These are phyloP conservation scores for Arthromyces matolae DNA, from an alignment of 768 basidiomycete genomes.

Conservation along the genomic window DNA sequence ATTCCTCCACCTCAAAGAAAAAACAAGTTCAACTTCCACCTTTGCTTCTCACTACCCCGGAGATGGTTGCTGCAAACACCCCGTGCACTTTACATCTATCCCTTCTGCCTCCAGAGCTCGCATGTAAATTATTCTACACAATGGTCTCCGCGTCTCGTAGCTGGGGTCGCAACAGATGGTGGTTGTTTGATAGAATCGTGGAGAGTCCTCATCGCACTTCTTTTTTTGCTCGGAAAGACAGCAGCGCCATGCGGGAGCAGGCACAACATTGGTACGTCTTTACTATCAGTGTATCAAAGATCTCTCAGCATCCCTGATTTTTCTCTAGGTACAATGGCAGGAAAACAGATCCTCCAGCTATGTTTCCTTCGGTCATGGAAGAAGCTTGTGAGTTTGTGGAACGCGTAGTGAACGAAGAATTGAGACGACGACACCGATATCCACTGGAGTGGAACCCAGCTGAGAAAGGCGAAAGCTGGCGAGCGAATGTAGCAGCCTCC, in stretches of 20 bases:
- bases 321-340: constrained; percentile 75
- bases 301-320: not conserved
- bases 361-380: constrained; percentile 71
- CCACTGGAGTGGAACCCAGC: constrained; percentile 63
- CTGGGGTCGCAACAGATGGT: constrained; percentile 81
- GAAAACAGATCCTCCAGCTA: constrained; percentile 47
- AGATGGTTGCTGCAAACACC: constrained; percentile 62
- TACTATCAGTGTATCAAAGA: too few relatives aligned
- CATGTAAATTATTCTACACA: constrained; percentile 68
- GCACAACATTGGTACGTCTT: constrained; percentile 66
- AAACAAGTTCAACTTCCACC: constrained; percentile 50
- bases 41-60: constrained; percentile 56
- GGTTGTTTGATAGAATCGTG: constrained; percentile 76
- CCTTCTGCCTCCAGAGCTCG: constrained; percentile 69
- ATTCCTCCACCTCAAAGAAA: constrained; percentile 33
- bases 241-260: constrained; percentile 62
- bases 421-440: constrained; percentile 56
- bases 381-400: constrained; percentile 73
- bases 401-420: constrained; percentile 64
- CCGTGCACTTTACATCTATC: constrained; percentile 74
- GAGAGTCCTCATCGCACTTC: constrained; percentile 84
- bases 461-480: constrained; percentile 42
- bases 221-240: constrained; percentile 60
- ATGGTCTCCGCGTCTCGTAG: constrained; percentile 58
- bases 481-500: constrained; percentile 81